phyloP scores from a whole-genome alignment of 345 rosid species.

The Bruguiera parviflora region DNA sequence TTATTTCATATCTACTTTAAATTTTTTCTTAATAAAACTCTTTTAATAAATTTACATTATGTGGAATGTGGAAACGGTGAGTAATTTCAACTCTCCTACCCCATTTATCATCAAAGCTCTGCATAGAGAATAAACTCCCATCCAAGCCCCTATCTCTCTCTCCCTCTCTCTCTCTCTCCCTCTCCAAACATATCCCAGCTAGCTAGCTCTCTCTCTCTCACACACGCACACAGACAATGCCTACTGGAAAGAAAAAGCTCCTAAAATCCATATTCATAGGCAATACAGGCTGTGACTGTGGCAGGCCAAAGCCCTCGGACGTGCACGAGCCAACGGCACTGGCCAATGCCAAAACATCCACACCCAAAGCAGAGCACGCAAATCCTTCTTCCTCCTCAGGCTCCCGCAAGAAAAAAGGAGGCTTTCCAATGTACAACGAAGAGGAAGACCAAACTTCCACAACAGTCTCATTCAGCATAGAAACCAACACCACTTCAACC shows the following conservation, averaged over 20 bases:
- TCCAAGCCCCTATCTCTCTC: neutral
- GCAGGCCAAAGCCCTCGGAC: constrained; percentile 31
- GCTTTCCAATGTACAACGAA: neutral
- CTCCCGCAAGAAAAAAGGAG: neutral
- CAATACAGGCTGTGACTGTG: constrained; percentile 24
- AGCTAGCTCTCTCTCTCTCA: neutral
- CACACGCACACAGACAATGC: neutral
- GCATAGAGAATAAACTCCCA: neutral
- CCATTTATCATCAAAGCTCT: neutral
- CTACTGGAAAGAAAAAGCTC: constrained; percentile 5
- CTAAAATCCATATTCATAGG: neutral
- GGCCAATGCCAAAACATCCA: constrained; percentile 17
- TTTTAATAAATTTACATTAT: too few species aligned
- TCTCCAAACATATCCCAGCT: too few species aligned
- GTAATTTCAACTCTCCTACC: neutral
- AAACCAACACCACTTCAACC: constrained; percentile 3
- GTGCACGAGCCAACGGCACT: constrained; percentile 35
- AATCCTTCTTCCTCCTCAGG: constrained; percentile 4
- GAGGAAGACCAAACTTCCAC: constrained; percentile 22
- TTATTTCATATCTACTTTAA: too few species aligned
- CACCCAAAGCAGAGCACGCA: neutral
- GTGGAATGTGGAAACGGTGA: too few species aligned
- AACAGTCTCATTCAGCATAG: constrained; percentile 23
- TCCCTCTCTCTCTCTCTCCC: neutral
- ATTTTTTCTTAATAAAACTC: too few species aligned